Evolutionary conservation across 2,329 filamentous ascomycete genomes (phyloP).

Genomic region (Exophiala spinifera): DNA sequence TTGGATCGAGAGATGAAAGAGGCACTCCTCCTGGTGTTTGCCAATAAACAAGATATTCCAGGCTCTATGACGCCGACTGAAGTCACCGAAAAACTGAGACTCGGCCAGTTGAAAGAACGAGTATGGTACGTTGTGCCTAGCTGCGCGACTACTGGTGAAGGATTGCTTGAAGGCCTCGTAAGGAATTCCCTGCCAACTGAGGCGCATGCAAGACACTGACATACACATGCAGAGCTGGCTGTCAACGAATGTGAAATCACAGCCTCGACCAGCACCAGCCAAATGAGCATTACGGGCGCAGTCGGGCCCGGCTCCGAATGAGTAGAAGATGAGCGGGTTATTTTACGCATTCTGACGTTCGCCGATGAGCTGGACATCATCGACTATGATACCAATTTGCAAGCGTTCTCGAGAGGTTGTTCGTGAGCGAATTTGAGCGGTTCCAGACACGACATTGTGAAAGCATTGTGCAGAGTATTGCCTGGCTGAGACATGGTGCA

Average conservation of each 20-base stretch:
- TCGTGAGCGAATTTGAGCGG: slow-evolving; percentile 12
- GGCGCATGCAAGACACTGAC: slow-evolving; percentile 21
- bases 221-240: slow-evolving; percentile 61
- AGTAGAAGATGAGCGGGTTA: neutral
- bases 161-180: slow-evolving; percentile 74
- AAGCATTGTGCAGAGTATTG: neutral
- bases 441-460: neutral
- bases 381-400: slow-evolving; percentile 18
- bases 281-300: slow-evolving; percentile 12
- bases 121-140: slow-evolving; percentile 82
- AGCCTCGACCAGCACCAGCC: slow-evolving; percentile 31
- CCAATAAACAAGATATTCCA: slow-evolving; percentile 96
- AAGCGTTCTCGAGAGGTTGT: slow-evolving; percentile 13
- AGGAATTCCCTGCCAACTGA: slow-evolving; percentile 28
- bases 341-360: neutral
- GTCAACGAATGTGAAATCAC: slow-evolving; percentile 75
- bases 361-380: slow-evolving; percentile 5
- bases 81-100: slow-evolving; percentile 72
- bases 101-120: slow-evolving; percentile 75
- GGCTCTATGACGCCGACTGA: slow-evolving; percentile 78
- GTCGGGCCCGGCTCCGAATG: neutral
- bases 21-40: slow-evolving; percentile 88
- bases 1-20: slow-evolving; percentile 98
- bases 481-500: neutral
- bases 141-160: slow-evolving; percentile 77